Conservation (phyloP, 345 rosid genomes). For the Toxicodendron radicans region DNA sequence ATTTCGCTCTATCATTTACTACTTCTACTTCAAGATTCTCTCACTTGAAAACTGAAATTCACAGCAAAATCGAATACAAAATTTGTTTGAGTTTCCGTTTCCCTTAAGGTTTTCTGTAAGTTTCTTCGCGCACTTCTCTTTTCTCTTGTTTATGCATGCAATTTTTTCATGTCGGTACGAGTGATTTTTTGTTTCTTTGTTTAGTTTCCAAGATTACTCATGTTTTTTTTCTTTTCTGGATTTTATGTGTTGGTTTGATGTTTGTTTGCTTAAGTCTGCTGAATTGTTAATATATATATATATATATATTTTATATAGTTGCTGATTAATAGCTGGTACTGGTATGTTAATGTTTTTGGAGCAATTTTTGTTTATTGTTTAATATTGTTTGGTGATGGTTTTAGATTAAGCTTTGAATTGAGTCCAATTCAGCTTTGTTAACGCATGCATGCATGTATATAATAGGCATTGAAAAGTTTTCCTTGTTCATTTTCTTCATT, state of each 20-base stretch:
- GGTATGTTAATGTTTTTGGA: constrained; percentile 5
- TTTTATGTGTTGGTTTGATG: background rate
- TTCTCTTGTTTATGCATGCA: background rate
- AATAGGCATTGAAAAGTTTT: background rate
- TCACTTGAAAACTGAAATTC: background rate
- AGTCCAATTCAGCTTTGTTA: constrained; percentile 6
- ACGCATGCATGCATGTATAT: constrained; percentile 26
- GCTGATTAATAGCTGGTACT: background rate
- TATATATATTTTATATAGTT: too few species aligned
- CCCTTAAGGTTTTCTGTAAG: constrained; percentile 14
- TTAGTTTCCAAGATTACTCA: background rate
- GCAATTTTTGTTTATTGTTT: background rate
- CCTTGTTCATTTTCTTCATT: background rate
- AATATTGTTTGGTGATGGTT: background rate
- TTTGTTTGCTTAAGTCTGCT: background rate
- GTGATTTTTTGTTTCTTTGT: background rate
- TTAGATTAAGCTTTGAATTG: background rate
- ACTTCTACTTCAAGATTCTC: background rate
- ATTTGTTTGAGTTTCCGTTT: background rate
- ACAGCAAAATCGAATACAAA: background rate
- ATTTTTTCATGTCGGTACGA: background rate
- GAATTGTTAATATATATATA: background rate
- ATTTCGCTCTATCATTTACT: constrained; percentile 6
- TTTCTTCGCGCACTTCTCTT: background rate
- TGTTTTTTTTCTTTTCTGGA: background rate